Percentiles rank a stretch among this genome's conserved stretches.
Evolutionary conservation across 352 stramenopile genomes (phyloP).

Genomic region (Achlya hypogyna): DNA sequence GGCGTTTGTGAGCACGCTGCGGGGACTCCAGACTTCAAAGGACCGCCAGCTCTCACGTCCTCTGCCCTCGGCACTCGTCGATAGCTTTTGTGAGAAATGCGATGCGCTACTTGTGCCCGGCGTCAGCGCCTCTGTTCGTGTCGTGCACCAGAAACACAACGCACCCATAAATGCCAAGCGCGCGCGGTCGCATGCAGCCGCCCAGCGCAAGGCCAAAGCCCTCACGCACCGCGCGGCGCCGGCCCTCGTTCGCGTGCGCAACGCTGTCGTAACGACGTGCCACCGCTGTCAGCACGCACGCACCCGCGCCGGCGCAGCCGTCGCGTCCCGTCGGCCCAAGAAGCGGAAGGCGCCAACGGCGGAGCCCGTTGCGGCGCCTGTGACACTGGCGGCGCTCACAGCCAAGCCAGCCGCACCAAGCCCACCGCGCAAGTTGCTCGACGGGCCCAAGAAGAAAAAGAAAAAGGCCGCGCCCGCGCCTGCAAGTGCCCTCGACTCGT

Average conservation of each 20-base stretch:
- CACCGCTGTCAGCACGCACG: slow-evolving; percentile 45
- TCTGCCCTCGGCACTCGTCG: slow-evolving; percentile 39
- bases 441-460: slow-evolving; percentile 68
- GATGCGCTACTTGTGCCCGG: slow-evolving; percentile 49
- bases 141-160: slow-evolving; percentile 34
- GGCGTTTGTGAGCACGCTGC: slow-evolving; percentile 1
- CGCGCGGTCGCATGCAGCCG: slow-evolving; percentile 9
- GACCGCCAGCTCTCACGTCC: not conserved
- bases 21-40: not conserved
- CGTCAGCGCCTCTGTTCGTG: slow-evolving; percentile 40
- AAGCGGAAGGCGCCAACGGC: slow-evolving; percentile 25
- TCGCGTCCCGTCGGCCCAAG: slow-evolving; percentile 42
- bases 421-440: slow-evolving; percentile 56
- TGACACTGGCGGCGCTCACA: not conserved
- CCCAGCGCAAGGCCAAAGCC: slow-evolving; percentile 26
- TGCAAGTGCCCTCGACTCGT: slow-evolving; percentile 13
- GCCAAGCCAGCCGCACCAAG: slow-evolving; percentile 31
- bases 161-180: slow-evolving; percentile 46
- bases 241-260: slow-evolving; percentile 24
- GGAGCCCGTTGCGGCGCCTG: not conserved
- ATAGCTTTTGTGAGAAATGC: slow-evolving; percentile 62
- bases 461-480: slow-evolving; percentile 22
- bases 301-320: slow-evolving; percentile 33
- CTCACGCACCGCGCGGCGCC: slow-evolving; percentile 10
- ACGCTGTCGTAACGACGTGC: slow-evolving; percentile 42